These are phyloP conservation scores for Populus deltoides DNA, from an alignment of 345 rosid genomes.

Conservation along the genomic window DNA sequence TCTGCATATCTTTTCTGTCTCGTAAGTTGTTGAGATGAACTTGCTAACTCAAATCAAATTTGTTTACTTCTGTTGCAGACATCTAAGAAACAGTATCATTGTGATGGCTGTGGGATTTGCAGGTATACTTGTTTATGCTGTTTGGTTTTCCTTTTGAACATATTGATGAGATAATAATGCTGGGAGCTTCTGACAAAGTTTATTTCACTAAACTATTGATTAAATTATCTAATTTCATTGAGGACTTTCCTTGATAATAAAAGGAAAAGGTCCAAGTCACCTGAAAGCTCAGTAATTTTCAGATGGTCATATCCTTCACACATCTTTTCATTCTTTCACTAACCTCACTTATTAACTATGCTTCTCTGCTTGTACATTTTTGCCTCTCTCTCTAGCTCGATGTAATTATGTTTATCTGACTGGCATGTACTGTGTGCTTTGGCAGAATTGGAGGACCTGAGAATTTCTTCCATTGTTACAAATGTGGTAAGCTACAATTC, in stretches of 20 bases:
- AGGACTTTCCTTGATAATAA: neutral
- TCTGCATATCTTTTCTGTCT: neutral
- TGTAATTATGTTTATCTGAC: neutral
- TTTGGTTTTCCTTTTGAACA: neutral
- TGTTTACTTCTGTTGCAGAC: conserved; percentile 43
- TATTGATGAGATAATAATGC: neutral
- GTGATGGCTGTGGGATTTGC: conserved; percentile 90
- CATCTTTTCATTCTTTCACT: neutral
- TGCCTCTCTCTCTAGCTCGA: neutral
- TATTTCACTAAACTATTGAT: neutral
- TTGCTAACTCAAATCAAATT: neutral
- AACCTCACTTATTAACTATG: neutral
- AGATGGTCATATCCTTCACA: neutral
- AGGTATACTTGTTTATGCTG: conserved; percentile 40
- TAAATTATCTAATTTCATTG: neutral
- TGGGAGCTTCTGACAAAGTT: neutral
- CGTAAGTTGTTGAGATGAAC: neutral
- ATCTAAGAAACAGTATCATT: conserved; percentile 78
- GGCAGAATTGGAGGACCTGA: conserved; percentile 75
- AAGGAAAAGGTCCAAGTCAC: neutral
- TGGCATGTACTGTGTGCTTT: neutral
- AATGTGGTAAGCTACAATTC: conserved; percentile 65
- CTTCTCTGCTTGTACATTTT: neutral
- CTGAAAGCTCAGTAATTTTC: neutral
- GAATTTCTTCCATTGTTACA: conserved; percentile 84